phyloP scores from a whole-genome alignment of 306 rosid genomes.

The Hippophae rhamnoides region DNA sequence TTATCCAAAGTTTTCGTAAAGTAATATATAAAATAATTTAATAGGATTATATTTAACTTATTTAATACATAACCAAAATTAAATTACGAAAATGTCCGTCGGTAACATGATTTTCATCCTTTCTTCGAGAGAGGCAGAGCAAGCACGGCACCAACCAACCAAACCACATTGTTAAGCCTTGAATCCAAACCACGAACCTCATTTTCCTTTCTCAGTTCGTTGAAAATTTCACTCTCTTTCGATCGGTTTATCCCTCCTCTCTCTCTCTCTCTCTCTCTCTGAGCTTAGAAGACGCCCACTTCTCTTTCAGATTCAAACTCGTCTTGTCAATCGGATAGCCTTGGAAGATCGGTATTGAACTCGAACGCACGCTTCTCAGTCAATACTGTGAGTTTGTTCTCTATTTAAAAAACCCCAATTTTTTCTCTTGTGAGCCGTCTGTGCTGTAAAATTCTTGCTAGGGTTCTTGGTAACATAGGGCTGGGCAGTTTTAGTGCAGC shows the following conservation, averaged over 20 bases:
- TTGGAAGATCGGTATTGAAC: conserved; percentile 43
- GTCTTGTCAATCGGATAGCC: conserved; percentile 32
- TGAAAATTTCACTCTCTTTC: conserved; percentile 88
- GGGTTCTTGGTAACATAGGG: conserved; percentile 17
- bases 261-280: conserved; percentile 15
- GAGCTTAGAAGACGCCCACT: conserved; percentile 37
- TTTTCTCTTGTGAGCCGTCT: conserved; percentile 20
- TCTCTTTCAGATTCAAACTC: conserved; percentile 60
- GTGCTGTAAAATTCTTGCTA: conserved; percentile 31
- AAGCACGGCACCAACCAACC: too few relatives aligned
- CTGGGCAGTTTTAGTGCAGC: conserved; percentile 43
- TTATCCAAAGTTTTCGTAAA: too few relatives aligned
- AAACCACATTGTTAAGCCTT: conserved; percentile 18
- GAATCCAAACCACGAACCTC: conserved; percentile 58
- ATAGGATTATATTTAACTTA: too few relatives aligned
- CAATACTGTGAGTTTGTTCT: conserved; percentile 69
- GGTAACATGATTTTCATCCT: too few relatives aligned
- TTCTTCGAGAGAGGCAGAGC: too few relatives aligned
- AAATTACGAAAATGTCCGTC: too few relatives aligned
- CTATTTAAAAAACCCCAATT: conserved; percentile 48
- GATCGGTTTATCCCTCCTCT: conserved; percentile 51
- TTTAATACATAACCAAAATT: too few relatives aligned
- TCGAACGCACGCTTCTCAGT: conserved; percentile 31
- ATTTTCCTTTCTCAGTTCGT: conserved; percentile 68
- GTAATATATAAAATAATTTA: too few relatives aligned